Base-by-base conservation (phyloP, 257 asterid genomes). In the Linderniella brevidens region DNA sequence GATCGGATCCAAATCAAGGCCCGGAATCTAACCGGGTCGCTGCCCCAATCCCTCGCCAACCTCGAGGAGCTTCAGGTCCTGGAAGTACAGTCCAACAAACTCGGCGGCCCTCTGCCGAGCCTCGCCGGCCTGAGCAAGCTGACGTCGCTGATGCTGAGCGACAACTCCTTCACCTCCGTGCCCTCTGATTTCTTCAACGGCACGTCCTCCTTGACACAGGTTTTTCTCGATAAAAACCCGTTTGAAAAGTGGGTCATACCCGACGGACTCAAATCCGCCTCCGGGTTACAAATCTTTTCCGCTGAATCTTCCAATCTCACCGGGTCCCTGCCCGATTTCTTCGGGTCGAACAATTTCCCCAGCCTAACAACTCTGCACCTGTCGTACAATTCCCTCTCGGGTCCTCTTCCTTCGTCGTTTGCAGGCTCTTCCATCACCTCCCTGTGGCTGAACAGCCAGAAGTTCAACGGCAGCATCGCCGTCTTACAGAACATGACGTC, bases 131-230 rank as follows among this genome's bases (percentile, higher is more conserved):
- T 86, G 25, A 60, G 55, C 60, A 66, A 62, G 0, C 87, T 86
- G 55, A 57, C 78, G 0, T 20, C 63, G 16, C 43, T 82, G n/a
- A 39, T 73, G 0, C 57, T 79, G 57, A 64, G 10, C 57, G 38
- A 65, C 65, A 87, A 82, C 72, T 62, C 46, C 17, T 87, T 87
- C 59, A 52, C 81, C 20, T 69, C 55, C 5, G 71, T 82, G 15
- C 85, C 97, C 0, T 25, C 70, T 38, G 88, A 79, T 64, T 82
- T 86, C 67, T 86, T 86, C 65, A 17, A 70, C 18, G 95, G 93
- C 55, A 58, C 77, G 93, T 64, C 50, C 44, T 60, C 87, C 2
- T 59, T 86, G 54, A 61, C 53, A 12, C 37, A 4, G 17, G 86
- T 77, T 48, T 41, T 9, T 25, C 46, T 86, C 59, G 97, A 86